phyloP scores from a whole-genome alignment of 208 protist genomes.

The Crithidia brevicula region DNA sequence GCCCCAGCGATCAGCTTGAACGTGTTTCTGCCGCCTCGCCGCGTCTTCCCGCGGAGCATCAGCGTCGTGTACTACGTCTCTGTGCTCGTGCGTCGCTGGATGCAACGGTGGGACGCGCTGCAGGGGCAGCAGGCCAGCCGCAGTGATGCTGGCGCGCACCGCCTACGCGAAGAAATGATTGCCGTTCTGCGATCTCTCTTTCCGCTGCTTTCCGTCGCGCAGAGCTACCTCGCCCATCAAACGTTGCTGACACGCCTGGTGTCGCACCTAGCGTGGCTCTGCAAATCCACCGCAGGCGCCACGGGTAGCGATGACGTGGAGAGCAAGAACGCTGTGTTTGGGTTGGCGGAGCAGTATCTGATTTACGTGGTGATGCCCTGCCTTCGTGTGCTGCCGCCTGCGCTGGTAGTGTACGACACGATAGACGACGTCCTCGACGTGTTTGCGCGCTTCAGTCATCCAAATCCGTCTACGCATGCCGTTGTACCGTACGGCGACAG shows the following conservation, averaged over 20 bases:
- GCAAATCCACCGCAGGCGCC: neutral
- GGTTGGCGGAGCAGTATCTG: conserved; percentile 53
- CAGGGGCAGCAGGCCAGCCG: neutral
- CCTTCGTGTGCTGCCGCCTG: conserved; percentile 70
- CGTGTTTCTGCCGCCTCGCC: conserved; percentile 64
- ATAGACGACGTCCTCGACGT: conserved; percentile 44
- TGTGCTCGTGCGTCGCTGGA: conserved; percentile 24
- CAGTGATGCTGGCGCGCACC: neutral
- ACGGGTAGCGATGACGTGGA: too few relatives aligned
- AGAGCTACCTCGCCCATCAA: conserved; percentile 55
- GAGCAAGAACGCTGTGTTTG: too few relatives aligned
- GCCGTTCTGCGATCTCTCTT: conserved; percentile 31
- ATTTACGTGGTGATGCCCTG: conserved; percentile 74
- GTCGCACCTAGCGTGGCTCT: conserved; percentile 27
- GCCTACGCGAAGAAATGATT: conserved; percentile 13
- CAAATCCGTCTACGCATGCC: neutral
- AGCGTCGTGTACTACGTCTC: conserved; percentile 38
- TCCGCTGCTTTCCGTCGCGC: conserved; percentile 40
- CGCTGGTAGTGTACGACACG: conserved; percentile 59
- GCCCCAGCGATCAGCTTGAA: conserved; percentile 32
- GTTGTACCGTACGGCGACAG: conserved; percentile 25
- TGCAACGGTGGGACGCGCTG: conserved; percentile 29
- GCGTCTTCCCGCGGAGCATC: conserved; percentile 39
- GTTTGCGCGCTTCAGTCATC: conserved; percentile 15
- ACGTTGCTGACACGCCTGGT: conserved; percentile 42